Evolutionary conservation across 345 rosid genomes (phyloP).

Genomic region (Corymbia maculata): DNA sequence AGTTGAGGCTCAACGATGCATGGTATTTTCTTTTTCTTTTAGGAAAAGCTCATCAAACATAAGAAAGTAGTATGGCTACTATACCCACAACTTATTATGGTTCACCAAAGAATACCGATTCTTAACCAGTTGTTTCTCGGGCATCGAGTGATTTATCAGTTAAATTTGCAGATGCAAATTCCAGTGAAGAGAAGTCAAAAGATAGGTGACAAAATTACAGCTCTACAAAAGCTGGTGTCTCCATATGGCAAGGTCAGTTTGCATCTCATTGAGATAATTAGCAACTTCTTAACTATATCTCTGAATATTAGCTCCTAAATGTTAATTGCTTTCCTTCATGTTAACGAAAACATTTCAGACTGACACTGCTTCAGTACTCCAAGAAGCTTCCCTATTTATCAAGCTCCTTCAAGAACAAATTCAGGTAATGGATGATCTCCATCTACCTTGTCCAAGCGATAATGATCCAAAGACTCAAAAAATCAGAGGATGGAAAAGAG

Average conservation of each 20-base stretch:
- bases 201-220: conserved; percentile 52
- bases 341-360: conserved; percentile 18
- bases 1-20: not conserved
- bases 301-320: not conserved
- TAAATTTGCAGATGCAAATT: conserved; percentile 9
- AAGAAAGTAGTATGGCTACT: conserved; percentile 5
- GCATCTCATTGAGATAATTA: not conserved
- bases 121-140: not conserved
- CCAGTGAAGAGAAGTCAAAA: conserved; percentile 50
- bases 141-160: not conserved
- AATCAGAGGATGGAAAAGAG: not conserved
- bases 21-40: not conserved
- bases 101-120: not conserved
- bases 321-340: not conserved
- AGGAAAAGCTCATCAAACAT: not conserved
- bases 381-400: conserved; percentile 53
- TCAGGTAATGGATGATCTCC: conserved; percentile 19
- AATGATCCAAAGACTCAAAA: not conserved
- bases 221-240: conserved; percentile 65
- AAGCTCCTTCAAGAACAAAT: conserved; percentile 54
- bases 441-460: not conserved
- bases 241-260: conserved; percentile 59
- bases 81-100: not conserved
- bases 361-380: conserved; percentile 68
- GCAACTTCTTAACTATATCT: too few relatives aligned